Conservation (phyloP, 75 land plant genomes). For the Cupressus sempervirens region DNA sequence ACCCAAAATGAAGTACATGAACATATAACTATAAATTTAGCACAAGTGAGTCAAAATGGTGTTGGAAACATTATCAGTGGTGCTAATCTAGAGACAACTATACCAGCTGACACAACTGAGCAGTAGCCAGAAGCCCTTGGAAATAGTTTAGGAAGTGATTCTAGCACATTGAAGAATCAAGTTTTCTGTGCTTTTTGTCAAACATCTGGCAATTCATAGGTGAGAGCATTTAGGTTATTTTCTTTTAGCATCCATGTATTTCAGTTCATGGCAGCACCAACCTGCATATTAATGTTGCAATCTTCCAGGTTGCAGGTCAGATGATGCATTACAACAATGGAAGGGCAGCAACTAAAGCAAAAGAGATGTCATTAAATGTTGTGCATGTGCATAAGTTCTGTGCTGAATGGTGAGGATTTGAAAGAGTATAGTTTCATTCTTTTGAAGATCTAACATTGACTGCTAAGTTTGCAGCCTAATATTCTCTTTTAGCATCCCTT, state of each 20-base stretch:
- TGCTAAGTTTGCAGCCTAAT: background rate
- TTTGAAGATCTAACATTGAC: background rate
- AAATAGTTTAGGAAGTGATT: background rate
- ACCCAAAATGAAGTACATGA: background rate
- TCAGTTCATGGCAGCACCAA: background rate
- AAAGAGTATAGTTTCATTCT: background rate
- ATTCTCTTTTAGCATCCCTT: background rate
- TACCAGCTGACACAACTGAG: background rate
- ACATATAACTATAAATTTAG: background rate
- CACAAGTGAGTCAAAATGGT: background rate
- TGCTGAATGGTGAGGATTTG: conserved; percentile 64
- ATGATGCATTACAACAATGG: conserved; percentile 67
- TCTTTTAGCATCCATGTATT: background rate
- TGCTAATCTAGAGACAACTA: background rate
- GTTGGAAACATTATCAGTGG: background rate
- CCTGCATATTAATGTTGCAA: background rate
- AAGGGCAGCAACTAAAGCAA: conserved; percentile 19
- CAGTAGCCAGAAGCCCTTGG: background rate
- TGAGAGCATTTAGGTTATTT: conserved; percentile 11
- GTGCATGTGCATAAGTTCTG: conserved; percentile 72
- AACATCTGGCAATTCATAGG: conserved; percentile 36
- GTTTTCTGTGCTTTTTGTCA: conserved; percentile 59
- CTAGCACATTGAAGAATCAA: conserved; percentile 20
- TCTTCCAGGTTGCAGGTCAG: conserved; percentile 57
- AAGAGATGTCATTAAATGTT: conserved; percentile 21